Evolutionary conservation across 129 eudicot species (phyloP), one percentile per base, ranked within the genome.

Genomic region (Sambucus nigra): DNA sequence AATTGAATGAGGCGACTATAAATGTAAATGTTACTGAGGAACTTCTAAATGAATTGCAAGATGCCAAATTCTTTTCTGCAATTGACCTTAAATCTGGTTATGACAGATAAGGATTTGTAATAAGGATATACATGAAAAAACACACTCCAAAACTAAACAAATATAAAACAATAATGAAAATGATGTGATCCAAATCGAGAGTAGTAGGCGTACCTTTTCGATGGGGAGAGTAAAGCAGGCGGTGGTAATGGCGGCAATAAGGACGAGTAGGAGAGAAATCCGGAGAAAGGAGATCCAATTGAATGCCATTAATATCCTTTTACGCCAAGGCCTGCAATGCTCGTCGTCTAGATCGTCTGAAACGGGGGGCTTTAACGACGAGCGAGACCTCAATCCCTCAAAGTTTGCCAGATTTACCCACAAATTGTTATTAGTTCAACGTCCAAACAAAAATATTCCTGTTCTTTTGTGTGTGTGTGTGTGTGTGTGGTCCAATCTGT

Each of bases 181-280:
- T 14, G 17, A 28, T 46, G 9, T 26, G 40, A 51, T 63, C 26
- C 55, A 55, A 59, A 57, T 13, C 33, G 7, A 18, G 24, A 31
- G 38, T 31, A 21, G 7, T n/a, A 8, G 0, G 3, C 13, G 18
- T 24, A 88, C 96, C 96, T 88, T 67, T 66, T 88, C 86, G 23
- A 80, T 35, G 22, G 94, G 96, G 28, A 88, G 79, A 67, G 94
- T 83, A 52, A 73, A 71, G 66, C 83, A 88, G 35, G 87, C 94
- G 45, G 75, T 28, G 51, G 52, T 51, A 72, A 87, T 72, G 63
- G 86, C 86, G 63, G 69, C 79, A 47, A 83, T 41, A 55, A 87
- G 83, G 49, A 72, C 50, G 7, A 83, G 32, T 17, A 83, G 72
- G 47, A 77, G 59, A 18, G 67, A 56, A 5, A 83, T 29, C 47